Base-by-base conservation (phyloP, 331 rosid species). In the Acacia pycnantha region DNA sequence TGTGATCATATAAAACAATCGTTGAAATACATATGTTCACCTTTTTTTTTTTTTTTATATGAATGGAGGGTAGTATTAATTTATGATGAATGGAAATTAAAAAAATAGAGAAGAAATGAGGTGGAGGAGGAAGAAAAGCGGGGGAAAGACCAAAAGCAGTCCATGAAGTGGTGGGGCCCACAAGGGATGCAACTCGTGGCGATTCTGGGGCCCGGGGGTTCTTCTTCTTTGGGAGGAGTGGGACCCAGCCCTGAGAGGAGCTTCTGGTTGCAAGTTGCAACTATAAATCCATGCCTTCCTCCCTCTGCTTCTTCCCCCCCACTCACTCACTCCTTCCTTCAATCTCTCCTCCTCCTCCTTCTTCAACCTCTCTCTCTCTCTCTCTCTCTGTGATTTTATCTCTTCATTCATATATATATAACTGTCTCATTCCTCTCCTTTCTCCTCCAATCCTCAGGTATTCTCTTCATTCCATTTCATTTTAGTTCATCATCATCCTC, bases 261-360 rank as follows among this genome's bases (percentile, higher is more conserved):
- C 51, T 86, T 82, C 87, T 40, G 77, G 72, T 31, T 69, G 15
- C 84, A 80, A 76, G 72, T 31, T 69, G 15, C 84, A 80, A 76
- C 89, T 92, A 92, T 92, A 92, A 87, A 90, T 84, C 74, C 43
- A 85, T 41, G 84, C 73, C 74, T 13, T 1, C 70, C 73, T 46
- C 77, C 15, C 78, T 24, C 77, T 51, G 73, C 62, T 85, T 86
- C 84, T 75, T 80, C 80, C 82, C 67, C 67, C 35, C 33, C 33
- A 70, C 31, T 16, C 78, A 35, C 6, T 33, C 78, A 0, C 77
- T 68, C 76, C 54, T 13, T 61, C 37, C 37, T 33, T 4, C 37
- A 33, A 33, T 33, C 37, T 31, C 29, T 11, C n/a, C 26, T 8
- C 22, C 79, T 44, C 8, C 73, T 68, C 73, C 62, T 12, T 33